These are phyloP conservation scores for Termitomyces sp. DNA, from an alignment of 768 basidiomycete genomes.

Conservation along the genomic window DNA sequence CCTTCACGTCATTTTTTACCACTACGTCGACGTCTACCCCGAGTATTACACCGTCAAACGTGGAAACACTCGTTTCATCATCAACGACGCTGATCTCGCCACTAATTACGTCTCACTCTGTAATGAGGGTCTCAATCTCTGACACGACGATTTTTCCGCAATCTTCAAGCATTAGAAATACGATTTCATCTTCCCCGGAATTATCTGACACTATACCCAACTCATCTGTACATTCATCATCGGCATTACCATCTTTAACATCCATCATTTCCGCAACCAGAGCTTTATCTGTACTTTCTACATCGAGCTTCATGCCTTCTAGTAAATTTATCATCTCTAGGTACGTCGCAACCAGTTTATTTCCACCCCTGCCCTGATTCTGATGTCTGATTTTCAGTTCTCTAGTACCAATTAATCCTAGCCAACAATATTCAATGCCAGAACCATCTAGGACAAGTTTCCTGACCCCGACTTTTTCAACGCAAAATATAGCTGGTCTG, in stretches of 20 bases:
- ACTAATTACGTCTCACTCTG: not conserved
- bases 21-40: not conserved
- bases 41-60: not conserved
- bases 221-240: slow-evolving; percentile 4
- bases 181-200: not conserved
- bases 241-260: not conserved
- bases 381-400: not conserved
- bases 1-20: not conserved
- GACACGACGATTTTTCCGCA: not conserved
- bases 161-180: not conserved
- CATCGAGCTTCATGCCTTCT: not conserved
- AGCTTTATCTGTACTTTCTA: not conserved
- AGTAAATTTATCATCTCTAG: not conserved
- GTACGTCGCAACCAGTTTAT: not conserved
- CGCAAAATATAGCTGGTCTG: not conserved
- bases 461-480: not conserved
- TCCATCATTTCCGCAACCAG: not conserved
- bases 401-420: not conserved
- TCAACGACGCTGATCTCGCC: not conserved
- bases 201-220: slow-evolving; percentile 3
- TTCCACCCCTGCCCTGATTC: not conserved
- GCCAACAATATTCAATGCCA: not conserved
- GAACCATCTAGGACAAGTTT: not conserved
- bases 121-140: not conserved
- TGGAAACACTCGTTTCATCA: not conserved